Evolutionary conservation across 2,329 filamentous ascomycete species (phyloP).

Genomic region (Aspergillus tanneri): DNA sequence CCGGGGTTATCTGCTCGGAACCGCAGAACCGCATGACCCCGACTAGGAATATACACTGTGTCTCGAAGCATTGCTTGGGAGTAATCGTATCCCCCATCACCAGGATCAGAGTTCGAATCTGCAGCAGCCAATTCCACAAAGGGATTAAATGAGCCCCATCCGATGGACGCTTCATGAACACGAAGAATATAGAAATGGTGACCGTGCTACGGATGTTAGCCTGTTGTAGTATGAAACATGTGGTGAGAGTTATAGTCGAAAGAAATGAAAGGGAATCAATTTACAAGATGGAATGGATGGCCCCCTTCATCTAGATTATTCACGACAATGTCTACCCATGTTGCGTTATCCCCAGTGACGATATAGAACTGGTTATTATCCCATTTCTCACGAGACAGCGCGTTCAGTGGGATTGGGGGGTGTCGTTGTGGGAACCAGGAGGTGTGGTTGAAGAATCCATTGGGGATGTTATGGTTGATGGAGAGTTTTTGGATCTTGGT

Average conservation of each 20-base stretch:
- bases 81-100: constrained; percentile 25
- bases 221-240: not conserved
- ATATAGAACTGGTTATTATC: constrained; percentile 45
- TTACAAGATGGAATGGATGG: constrained; percentile 53
- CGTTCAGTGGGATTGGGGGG: constrained; percentile 35
- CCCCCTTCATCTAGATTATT: constrained; percentile 53
- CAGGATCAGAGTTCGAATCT: constrained; percentile 5
- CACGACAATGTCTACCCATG: constrained; percentile 50
- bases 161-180: constrained; percentile 29
- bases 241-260: not conserved
- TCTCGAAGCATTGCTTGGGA: constrained; percentile 50
- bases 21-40: constrained; percentile 56
- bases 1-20: constrained; percentile 57
- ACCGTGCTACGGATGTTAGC: too few relatives aligned
- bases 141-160: constrained; percentile 43
- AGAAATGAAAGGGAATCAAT: constrained; percentile 5
- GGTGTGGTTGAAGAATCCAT: constrained; percentile 51
- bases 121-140: constrained; percentile 27
- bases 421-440: constrained; percentile 43
- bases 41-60: constrained; percentile 54
- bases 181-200: constrained; percentile 37
- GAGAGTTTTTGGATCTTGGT: constrained; percentile 48
- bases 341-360: constrained; percentile 17
- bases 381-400: constrained; percentile 39
- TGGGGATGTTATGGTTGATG: constrained; percentile 44